phyloP scores from a whole-genome alignment of 2,329 filamentous ascomycete species.

The Elsinoe ampelina region DNA sequence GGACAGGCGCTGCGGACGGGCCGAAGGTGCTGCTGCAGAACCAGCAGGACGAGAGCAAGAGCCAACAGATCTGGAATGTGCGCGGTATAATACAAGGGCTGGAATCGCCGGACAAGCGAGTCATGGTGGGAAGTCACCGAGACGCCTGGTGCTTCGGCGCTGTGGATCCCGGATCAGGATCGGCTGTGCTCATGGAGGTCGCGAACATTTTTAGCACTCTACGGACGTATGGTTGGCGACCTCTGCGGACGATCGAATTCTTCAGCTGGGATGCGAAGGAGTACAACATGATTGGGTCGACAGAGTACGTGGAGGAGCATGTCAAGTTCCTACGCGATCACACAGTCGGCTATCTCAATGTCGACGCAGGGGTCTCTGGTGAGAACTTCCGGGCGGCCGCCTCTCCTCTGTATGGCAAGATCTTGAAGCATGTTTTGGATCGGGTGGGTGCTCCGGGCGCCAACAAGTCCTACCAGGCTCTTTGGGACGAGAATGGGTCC shows the following conservation, averaged over 20 bases:
- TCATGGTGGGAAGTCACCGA: conserved; percentile 87
- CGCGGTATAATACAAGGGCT: conserved; percentile 75
- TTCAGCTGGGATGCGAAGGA: conserved; percentile 92
- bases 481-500: conserved; percentile 61
- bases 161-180: conserved; percentile 76
- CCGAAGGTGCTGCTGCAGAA: conserved; percentile 77
- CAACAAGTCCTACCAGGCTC: conserved; percentile 62
- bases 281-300: conserved; percentile 89
- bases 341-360: conserved; percentile 81
- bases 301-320: conserved; percentile 86
- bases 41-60: conserved; percentile 70
- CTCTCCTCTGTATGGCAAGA: conserved; percentile 67
- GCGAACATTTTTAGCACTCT: conserved; percentile 76
- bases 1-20: conserved; percentile 65
- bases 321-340: conserved; percentile 62
- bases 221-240: conserved; percentile 69
- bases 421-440: conserved; percentile 63
- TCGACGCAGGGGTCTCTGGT: conserved; percentile 74
- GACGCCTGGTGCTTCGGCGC: conserved; percentile 89
- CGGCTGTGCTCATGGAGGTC: conserved; percentile 83
- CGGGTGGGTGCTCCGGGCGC: conserved; percentile 62
- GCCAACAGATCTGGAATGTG: conserved; percentile 87
- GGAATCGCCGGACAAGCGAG: conserved; percentile 71
- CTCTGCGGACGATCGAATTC: conserved; percentile 89
- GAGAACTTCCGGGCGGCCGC: conserved; percentile 65